These are phyloP conservation scores for Chlorella sorokiniana DNA, from an alignment of 139 green algal species.

Conservation along the genomic window DNA sequence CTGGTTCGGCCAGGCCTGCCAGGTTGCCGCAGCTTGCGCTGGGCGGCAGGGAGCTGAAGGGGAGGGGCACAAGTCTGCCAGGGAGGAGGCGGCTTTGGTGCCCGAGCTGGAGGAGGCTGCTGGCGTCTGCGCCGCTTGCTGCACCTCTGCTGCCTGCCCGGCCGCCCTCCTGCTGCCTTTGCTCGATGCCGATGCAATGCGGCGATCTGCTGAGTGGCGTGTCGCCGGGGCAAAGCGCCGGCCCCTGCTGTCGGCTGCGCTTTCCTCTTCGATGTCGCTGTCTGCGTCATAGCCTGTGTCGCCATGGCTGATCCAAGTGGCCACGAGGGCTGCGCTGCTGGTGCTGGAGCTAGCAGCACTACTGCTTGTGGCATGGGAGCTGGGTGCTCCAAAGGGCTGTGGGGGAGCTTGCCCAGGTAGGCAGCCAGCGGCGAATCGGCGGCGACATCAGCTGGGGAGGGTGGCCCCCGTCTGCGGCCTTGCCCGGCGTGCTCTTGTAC, in stretches of 20 bases:
- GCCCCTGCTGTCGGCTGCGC: neutral
- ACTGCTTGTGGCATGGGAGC: neutral
- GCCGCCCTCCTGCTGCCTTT: neutral
- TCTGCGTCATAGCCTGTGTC: constrained; percentile 10
- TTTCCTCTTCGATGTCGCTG: neutral
- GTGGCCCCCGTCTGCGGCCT: neutral
- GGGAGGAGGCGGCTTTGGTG: too few species aligned
- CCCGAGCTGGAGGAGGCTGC: too few species aligned
- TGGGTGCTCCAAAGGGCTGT: neutral
- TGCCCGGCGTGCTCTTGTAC: neutral
- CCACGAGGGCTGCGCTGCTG: neutral
- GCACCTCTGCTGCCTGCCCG: neutral
- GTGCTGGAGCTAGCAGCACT: neutral
- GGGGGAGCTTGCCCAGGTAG: constrained; percentile 9
- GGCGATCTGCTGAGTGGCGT: neutral
- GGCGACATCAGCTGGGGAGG: neutral
- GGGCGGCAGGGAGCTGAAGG: neutral
- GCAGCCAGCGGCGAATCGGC: neutral
- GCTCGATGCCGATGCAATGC: neutral
- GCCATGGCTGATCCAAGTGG: neutral
- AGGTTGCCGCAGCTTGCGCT: neutral
- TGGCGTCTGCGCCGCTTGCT: neutral
- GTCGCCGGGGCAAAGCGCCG: neutral
- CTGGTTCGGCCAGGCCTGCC: neutral
- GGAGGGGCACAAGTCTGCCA: neutral